Base-by-base conservation (phyloP, 179 eudicot species). In the Beta macrorhiza region DNA sequence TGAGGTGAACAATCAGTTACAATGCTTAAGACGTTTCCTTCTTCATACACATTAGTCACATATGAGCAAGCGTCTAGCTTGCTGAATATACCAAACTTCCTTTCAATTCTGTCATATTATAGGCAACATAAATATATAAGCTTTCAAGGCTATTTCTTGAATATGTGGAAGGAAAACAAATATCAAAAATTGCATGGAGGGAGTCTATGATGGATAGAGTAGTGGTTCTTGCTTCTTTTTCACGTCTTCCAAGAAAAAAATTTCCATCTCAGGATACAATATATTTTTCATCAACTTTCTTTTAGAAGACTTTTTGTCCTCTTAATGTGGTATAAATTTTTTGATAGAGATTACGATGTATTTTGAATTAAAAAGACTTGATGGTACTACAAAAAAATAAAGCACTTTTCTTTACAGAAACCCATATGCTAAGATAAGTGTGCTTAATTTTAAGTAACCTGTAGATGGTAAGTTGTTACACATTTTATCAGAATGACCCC, bases 1-100 rank as follows among this genome's bases (percentile, higher is more conserved):
- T 96, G 99, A 29, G 99, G 95, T 49, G 99, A 96, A 87, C 97
- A 62, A 87, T 96, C 99, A 74, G 99, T 96, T 62, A 96, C 99
- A 77, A 96, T 89, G 80, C 99, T 96, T 87, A 96, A 88, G 79
- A 92, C 81, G 64, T 92, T 96, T 80, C 99, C 99, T 68, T 91
- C 97, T 81, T 96, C 90, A 80, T 91, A 96, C 53, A 96, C 91
- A 85, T 96, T 96, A 81, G 91, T 87, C 76, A 93, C 97, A 72
- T 87, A 91, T 63, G 99, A 77, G 81, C 99, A 96, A 72, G 99
- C 99, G 86, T 96, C 97, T 74, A 94, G 80, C 84, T 92, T 90
- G 92, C 99, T 96, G 86, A 96, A 96, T 85, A 91, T 81, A 25
- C 98, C 98, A 83, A 79, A 91, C 85, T 96, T 92, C 51, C 95